Evolutionary conservation across 2,329 filamentous ascomycete genomes (phyloP).

Genomic region (Aspergillus arachidicola): DNA sequence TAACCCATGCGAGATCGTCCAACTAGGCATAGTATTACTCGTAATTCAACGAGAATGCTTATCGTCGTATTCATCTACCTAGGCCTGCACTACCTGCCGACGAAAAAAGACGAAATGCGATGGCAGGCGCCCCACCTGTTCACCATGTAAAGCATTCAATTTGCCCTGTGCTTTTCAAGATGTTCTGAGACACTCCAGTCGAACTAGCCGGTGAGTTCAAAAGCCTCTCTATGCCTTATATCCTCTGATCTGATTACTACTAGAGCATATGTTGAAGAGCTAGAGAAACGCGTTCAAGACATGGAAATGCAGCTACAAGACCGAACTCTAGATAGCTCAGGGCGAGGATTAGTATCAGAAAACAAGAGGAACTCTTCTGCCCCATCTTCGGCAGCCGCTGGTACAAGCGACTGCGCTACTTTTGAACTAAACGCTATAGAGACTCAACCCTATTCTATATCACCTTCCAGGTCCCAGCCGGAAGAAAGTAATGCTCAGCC

Average conservation of each 20-base stretch:
- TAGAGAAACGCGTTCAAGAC: slow-evolving; percentile 12
- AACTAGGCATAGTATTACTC: not conserved
- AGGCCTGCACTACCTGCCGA: slow-evolving; percentile 17
- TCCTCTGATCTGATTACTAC: not conserved
- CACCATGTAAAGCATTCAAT: slow-evolving; percentile 13
- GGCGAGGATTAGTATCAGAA: not conserved
- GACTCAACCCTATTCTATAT: not conserved
- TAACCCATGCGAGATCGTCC: not conserved
- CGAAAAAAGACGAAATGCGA: slow-evolving; percentile 17
- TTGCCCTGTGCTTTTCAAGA: slow-evolving; percentile 12
- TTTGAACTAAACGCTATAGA: not conserved
- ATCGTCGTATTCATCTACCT: not conserved
- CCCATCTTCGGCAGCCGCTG: not conserved
- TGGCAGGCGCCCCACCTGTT: slow-evolving; percentile 13
- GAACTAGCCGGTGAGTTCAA: slow-evolving; percentile 4
- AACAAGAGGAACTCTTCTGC: not conserved
- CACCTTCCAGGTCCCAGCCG: not conserved
- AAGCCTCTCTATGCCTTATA: not conserved
- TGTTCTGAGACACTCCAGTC: not conserved
- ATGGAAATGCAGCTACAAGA: slow-evolving; percentile 15
- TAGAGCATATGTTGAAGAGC: slow-evolving; percentile 14
- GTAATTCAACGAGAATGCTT: not conserved
- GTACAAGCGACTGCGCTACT: not conserved
- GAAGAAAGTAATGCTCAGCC: not conserved
- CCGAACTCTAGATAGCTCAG: not conserved